Base-by-base conservation (phyloP, 495 filamentous ascomycete species). In the Chaetomium fimeti region DNA sequence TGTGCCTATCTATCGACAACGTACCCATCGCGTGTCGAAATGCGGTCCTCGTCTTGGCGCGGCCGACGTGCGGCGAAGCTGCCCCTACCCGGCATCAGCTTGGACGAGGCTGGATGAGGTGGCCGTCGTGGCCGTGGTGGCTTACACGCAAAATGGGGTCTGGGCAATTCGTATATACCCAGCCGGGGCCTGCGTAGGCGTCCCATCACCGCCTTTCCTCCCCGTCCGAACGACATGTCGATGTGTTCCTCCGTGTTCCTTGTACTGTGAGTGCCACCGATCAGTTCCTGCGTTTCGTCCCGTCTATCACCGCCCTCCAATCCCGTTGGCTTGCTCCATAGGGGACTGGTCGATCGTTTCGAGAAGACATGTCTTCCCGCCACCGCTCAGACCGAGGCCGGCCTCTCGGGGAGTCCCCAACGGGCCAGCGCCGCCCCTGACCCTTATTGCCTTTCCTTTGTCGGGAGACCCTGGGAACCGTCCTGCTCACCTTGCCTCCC, bases 341-440 rank as follows among this genome's bases (percentile, higher is more conserved):
- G 40, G 53, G 51, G 5, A 63, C 60, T 40, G 43, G 43, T 20
- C 53, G 54, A 57, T 63, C 53, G 32, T 63, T 63, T 63, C 61
- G 48, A 52, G 61, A 63, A n/a, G n/a, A 63, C 53, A 22, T 18
- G 20, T 40, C 27, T 36, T 57, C 29, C 51, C 53, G 61, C 61
- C 61, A 63, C 61, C 61, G 53, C 54, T 51, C 54, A 63, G 45
- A 25, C 54, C 61, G 61, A 58, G 12, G 15, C 29, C 53, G 61
- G 61, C 27, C 28, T 40, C 22, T 24, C 28, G 27, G 43, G 29
- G 13, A 7, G 22, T 0, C 27, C 42, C 53, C 45, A 12, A 20
- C 5, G 11, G 28, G 12, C 45, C 28, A 42, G 36, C 40, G 5
- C 40, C 51, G 16, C 25, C 49, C 60, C 57, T 43, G 25, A 36